Base-by-base conservation (phyloP, 2,329 filamentous ascomycete species). In the Gaeumannomyces tritici region DNA sequence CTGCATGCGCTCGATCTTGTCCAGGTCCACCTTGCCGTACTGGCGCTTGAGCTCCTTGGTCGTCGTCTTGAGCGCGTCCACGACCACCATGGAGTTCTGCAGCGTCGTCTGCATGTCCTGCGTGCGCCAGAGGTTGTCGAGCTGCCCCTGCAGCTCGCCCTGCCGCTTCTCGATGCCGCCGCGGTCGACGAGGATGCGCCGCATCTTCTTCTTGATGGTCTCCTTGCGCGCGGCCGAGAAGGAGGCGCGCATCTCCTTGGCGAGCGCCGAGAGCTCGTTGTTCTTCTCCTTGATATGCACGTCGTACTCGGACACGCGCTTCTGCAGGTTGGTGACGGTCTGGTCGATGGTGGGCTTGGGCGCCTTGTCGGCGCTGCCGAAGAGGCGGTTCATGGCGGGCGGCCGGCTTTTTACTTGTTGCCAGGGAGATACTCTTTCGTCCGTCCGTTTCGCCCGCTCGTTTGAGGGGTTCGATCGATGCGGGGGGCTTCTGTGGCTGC, bases 41-140 rank as follows among this genome's bases (percentile, higher is more conserved):
- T 98, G 93, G 75, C 91, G 90, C 72, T 87, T 87, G 66, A 99
- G 83, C 70, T 91, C 89, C 79, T 96, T 96, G 70, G 95, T 96
- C 28, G 93, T 97, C 1, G 89, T 92, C 83, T 97, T 96, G 85
- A 99, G 93, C 13, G 93, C 93, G 74, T 98, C 93, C 57, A 98
- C 93, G 31, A 95, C 97, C 24, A 92, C 96, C 93, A 97, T 97
- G 66, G 95, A 93, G 75, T 98, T 98, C 75, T 96, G 95, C 61
- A 99, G 84, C 73, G 98, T 98, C 77, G 98, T 93, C 79, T 96
- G 92, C 93, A 98, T 97, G 83, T 93, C 96, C 73, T 90, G 89
- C 3, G 93, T 93, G 77, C 97, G 93, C 78, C 98, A 93, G 93
- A 99, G 97, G 78, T 98, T 98, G 93, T 93, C 98, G 27, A 91